Evolutionary conservation across 176 grass and related monocot genomes (phyloP).

Genomic region (Otatea glauca): DNA sequence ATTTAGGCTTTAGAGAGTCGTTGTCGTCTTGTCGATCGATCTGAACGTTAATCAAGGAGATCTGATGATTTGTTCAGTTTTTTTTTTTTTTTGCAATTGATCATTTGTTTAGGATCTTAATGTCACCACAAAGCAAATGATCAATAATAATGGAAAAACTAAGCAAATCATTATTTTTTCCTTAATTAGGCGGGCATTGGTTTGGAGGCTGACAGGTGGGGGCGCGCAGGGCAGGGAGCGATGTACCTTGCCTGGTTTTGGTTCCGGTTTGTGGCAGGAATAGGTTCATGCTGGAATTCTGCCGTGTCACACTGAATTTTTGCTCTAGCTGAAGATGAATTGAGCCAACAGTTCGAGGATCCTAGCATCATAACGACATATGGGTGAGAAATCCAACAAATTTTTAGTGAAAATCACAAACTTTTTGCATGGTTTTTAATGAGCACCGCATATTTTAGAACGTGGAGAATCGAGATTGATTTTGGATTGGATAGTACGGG

Average conservation of each 20-base stretch:
- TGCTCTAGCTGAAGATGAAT: neutral
- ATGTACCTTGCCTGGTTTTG: neutral
- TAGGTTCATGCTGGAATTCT: too few species aligned
- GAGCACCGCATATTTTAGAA: neutral
- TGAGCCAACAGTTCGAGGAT: neutral
- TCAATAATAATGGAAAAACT: too few species aligned
- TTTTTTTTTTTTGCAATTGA: too few species aligned
- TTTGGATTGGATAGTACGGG: slow-evolving; percentile 34
- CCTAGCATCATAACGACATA: neutral
- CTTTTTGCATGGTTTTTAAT: neutral
- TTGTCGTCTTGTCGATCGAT: slow-evolving; percentile 29
- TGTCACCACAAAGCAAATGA: too few species aligned
- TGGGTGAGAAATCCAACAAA: neutral
- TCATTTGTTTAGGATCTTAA: too few species aligned
- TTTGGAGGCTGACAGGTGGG: neutral
- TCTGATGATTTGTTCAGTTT: too few species aligned
- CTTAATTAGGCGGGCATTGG: slow-evolving; percentile 26
- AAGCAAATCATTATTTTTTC: too few species aligned
- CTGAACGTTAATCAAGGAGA: slow-evolving; percentile 41
- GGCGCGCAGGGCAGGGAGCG: neutral
- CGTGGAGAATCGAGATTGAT: slow-evolving; percentile 42
- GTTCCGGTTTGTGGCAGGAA: neutral
- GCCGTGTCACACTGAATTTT: neutral
- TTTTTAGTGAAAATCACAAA: neutral
- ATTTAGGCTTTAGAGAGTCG: slow-evolving; percentile 42